Base-by-base conservation (phyloP, 2,329 filamentous ascomycete genomes). In the Rhytidhysteron rufulum region DNA sequence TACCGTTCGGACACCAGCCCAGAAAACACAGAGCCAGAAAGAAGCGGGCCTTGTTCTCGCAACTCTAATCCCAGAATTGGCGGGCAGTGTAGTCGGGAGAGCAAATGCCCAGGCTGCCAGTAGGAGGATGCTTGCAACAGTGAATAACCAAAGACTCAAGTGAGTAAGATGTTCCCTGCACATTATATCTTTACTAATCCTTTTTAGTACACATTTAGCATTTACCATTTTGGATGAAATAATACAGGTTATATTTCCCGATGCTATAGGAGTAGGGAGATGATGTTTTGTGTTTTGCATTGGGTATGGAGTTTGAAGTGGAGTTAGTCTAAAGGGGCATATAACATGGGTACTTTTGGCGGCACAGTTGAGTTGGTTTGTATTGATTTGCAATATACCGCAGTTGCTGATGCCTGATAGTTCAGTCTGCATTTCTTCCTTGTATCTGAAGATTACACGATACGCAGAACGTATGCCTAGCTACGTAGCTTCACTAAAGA, bases 81-180 rank as follows among this genome's bases (percentile, higher is more conserved):
- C 88, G 7, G 89, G 85, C 6, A 95, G 86, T 66, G 94, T 98
- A 5, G 94, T 98, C 13, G 93, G 93, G 4, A 79, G 89, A 55
- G 79, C 84, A 31, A 98, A 98, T 69, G 93, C 94, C 13, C 86
- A 94, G 62, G 85, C 85, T 41, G 93, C 93, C 17, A 90, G 89
- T 48, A 79, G 91, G 52, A 85, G 90, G 55, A 80, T 97, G 34
- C 88, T 94, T 70, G 90, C 89, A 8, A 89, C 87, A 33, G 72
- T 97, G 52, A 98, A 98, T 65, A 98, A 97, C 67, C 77, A 82
- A 43, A 77, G 88, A 49, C 72, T 98, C 51, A 96, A 97, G 86
- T 90, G 70, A 73, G 84, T 80, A 35, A 10, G 25, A 17, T 11
- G n/a, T 11, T 2, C n/a, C 2, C 25, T 32, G 20, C 13, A 25